Conservation (phyloP, 176 grass and related monocot species). For the Triticum monococcum region DNA sequence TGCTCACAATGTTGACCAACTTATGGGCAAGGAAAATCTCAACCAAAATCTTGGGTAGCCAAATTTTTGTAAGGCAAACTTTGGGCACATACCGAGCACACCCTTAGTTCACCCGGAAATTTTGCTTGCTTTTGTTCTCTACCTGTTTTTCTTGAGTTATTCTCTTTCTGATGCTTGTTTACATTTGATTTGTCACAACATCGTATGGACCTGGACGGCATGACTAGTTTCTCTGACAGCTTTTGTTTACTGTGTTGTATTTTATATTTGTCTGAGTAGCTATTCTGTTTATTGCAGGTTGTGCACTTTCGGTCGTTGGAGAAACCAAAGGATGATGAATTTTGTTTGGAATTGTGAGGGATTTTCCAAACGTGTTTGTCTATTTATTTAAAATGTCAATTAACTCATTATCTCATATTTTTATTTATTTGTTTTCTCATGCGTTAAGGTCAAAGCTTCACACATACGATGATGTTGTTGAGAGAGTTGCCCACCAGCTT, state of each 20-base stretch:
- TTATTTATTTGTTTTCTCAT: slow-evolving; percentile 10
- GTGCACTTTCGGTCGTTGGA: slow-evolving; percentile 80
- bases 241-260: neutral
- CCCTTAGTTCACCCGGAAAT: neutral
- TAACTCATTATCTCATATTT: slow-evolving; percentile 14
- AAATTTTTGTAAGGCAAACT: neutral
- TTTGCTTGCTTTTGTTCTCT: neutral
- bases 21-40: too few species aligned
- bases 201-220: neutral
- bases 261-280: neutral
- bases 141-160: neutral
- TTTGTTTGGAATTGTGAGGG: slow-evolving; percentile 79
- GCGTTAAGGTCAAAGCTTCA: slow-evolving; percentile 78
- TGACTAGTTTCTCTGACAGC: neutral
- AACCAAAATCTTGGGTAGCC: too few species aligned
- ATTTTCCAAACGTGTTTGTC: slow-evolving; percentile 10
- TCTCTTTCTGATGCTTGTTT: slow-evolving; percentile 11
- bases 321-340: slow-evolving; percentile 91
- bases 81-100: neutral
- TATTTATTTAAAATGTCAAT: slow-evolving; percentile 30
- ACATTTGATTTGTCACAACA: slow-evolving; percentile 15
- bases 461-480: slow-evolving; percentile 91
- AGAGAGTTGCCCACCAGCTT: slow-evolving; percentile 68
- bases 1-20: too few species aligned
- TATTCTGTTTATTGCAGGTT: slow-evolving; percentile 48